Evolutionary conservation across 2,329 filamentous ascomycete genomes (phyloP), one percentile per base, ranked within the genome.

Genomic region (Elsinoe perseae): DNA sequence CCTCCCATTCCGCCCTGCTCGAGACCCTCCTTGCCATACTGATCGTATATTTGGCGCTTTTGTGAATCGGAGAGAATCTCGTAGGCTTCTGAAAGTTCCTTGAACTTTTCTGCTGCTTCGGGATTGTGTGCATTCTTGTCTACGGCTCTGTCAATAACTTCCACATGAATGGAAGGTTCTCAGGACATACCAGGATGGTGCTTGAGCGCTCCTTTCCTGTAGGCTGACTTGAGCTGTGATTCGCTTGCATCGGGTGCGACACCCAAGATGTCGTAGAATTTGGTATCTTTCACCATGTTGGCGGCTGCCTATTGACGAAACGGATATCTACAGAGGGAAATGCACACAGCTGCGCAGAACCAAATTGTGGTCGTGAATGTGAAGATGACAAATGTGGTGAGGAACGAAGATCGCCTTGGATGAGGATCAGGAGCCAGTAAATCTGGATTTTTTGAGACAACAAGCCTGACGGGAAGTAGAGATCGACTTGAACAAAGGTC

Each of bases 121-220:
- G 91, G 90, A 77, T 95, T 95, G 77, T 93, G 84, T 62, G 86
- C 83, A 74, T 98, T 98, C 81, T 98, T 98, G 75, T 98, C 92
- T 95, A 64, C 34, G 8, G 5, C 21, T 14, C 16, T 43, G 64
- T 58, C 67, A 40, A 50, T 4, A 14, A 25, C 1, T 5, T 32
- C 12, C 12, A 25, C 54, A 32, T 59, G 32, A 30, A n/a, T 46
- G 28, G 52, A 14, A 16, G 10, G 54, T 27, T 53, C 8, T 52
- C 34, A 4, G 10, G 20, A 71, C 82, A 63, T 80, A 89, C 86
- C 86, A 69, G 89, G 89, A 68, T 95, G 89, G 72, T 85, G 86
- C 75, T 92, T 93, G 60, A 93, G 75, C 30, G 89, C 89, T 64
- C 84, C 83, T 63, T 85, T 83, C 73, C 89, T 90, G 80, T 93